A percentile compares a stretch with the other conserved stretches of the same genome.
phyloP scores from a whole-genome alignment of 2,329 filamentous ascomycete species.

The Aspergillus novoparasiticus region DNA sequence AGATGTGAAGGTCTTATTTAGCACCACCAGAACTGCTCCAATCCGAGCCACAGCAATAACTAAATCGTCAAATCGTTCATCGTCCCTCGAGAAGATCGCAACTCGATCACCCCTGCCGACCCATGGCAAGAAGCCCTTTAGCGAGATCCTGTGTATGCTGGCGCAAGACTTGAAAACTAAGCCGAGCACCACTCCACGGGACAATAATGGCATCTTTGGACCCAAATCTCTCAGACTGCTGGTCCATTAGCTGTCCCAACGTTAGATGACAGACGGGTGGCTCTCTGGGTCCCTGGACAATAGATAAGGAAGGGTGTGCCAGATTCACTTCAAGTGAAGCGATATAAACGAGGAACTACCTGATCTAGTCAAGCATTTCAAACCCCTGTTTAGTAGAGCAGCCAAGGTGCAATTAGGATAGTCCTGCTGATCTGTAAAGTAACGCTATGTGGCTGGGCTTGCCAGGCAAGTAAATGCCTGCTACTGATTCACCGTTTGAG shows the following conservation, averaged over 20 bases:
- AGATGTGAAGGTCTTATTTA: constrained; percentile 73
- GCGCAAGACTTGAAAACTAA: background rate
- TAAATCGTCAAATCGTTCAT: constrained; percentile 57
- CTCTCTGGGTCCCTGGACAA: constrained; percentile 1
- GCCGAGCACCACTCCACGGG: background rate
- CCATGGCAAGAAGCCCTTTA: constrained; percentile 56
- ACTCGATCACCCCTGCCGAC: constrained; percentile 66
- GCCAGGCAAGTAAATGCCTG: no score
- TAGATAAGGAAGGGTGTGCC: background rate
- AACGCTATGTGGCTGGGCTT: background rate
- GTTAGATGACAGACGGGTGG: background rate
- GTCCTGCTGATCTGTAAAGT: background rate
- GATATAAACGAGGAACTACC: background rate
- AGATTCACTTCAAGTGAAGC: background rate
- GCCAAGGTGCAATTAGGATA: background rate
- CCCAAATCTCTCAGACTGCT: background rate
- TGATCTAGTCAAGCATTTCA: background rate
- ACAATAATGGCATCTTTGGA: constrained; percentile 6
- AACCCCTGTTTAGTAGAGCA: background rate
- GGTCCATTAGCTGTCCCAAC: constrained; percentile 1
- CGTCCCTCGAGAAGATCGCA: constrained; percentile 65
- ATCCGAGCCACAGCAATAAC: constrained; percentile 67
- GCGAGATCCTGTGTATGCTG: background rate
- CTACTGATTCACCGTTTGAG: background rate
- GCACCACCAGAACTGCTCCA: constrained; percentile 63